A percentile compares a stretch with the other conserved stretches of the same genome.
Conservation (phyloP, 192 early-diverging fungal genomes). For the Gaertneriomyces sp. region DNA sequence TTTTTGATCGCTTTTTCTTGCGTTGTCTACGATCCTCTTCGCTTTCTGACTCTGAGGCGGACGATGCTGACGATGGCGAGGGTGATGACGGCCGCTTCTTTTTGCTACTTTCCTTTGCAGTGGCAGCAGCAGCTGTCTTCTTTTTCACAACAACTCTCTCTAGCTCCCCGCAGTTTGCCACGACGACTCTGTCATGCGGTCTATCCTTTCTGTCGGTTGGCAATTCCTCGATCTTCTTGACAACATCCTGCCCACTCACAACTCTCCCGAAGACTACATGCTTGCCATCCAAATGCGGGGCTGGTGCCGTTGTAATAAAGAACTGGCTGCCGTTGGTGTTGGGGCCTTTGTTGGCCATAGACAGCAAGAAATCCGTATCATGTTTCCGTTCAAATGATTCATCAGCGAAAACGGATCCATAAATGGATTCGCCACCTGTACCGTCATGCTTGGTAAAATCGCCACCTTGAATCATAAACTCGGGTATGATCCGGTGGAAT, state of each 20-base stretch:
- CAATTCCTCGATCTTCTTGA: constrained; percentile 74
- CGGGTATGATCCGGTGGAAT: constrained; percentile 73
- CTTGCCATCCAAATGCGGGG: constrained; percentile 72
- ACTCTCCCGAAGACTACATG: constrained; percentile 73
- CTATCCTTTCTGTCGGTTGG: constrained; percentile 75
- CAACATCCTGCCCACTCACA: constrained; percentile 70
- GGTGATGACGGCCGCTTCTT: constrained; percentile 13
- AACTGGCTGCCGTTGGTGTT: constrained; percentile 83
- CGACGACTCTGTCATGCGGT: constrained; percentile 70
- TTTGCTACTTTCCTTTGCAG: constrained; percentile 19
- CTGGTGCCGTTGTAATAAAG: constrained; percentile 72
- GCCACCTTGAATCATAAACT: constrained; percentile 94
- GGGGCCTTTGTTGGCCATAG: constrained; percentile 84
- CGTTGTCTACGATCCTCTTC: constrained; percentile 36
- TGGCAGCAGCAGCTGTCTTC: neutral
- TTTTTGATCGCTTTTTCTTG: constrained; percentile 31
- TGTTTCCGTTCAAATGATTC: constrained; percentile 47
- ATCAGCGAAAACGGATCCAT: constrained; percentile 76
- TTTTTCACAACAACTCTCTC: constrained; percentile 38
- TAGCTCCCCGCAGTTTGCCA: constrained; percentile 86
- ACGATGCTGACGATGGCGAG: constrained; percentile 24
- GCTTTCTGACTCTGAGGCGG: constrained; percentile 7
- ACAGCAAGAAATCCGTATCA: constrained; percentile 56
- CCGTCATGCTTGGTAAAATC: constrained; percentile 53
- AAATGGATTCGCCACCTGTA: constrained; percentile 75